Percentiles rank a stretch among this genome's conserved stretches.
Evolutionary conservation across 1,284 basidiomycete genomes (phyloP).

Genomic region (Leccinum laetum): DNA sequence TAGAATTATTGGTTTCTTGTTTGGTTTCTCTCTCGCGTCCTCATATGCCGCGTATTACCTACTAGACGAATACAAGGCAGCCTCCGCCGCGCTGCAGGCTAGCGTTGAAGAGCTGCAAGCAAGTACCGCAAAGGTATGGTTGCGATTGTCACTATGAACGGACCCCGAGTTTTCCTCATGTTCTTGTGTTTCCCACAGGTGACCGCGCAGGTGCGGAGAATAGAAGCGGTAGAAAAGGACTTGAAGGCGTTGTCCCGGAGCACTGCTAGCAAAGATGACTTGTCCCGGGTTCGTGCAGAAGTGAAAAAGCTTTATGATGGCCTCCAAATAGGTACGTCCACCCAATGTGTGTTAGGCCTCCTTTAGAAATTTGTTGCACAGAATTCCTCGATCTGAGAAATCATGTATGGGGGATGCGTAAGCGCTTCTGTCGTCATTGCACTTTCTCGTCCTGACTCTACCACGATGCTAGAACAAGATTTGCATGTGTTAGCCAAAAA

Average conservation of each 20-base stretch:
- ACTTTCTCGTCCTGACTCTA: neutral
- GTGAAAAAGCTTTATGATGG: slow-evolving; percentile 86
- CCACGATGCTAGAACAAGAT: slow-evolving; percentile 64
- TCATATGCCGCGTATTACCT: slow-evolving; percentile 86
- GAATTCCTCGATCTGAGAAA: slow-evolving; percentile 78
- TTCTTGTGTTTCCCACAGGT: slow-evolving; percentile 48
- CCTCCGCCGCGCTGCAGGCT: slow-evolving; percentile 79
- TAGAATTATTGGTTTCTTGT: slow-evolving; percentile 86
- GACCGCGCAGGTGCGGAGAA: slow-evolving; percentile 80
- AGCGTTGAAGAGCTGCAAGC: slow-evolving; percentile 86
- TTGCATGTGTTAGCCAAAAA: slow-evolving; percentile 73
- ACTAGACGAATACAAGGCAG: slow-evolving; percentile 87
- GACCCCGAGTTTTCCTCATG: slow-evolving; percentile 23
- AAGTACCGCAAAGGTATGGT: slow-evolving; percentile 77
- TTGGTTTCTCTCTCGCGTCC: slow-evolving; percentile 86
- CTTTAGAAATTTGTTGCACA: neutral
- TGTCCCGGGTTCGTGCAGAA: slow-evolving; percentile 72
- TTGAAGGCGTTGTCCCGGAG: slow-evolving; percentile 71
- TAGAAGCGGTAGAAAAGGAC: slow-evolving; percentile 89
- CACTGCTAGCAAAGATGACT: slow-evolving; percentile 77
- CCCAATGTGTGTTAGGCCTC: neutral
- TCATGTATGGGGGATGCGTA: slow-evolving; percentile 84
- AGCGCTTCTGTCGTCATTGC: slow-evolving; percentile 36
- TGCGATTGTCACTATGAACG: neutral
- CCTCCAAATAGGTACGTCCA: slow-evolving; percentile 65